These are phyloP conservation scores for Xylariales sp. DNA, from an alignment of 2,329 filamentous ascomycete species.

Conservation along the genomic window DNA sequence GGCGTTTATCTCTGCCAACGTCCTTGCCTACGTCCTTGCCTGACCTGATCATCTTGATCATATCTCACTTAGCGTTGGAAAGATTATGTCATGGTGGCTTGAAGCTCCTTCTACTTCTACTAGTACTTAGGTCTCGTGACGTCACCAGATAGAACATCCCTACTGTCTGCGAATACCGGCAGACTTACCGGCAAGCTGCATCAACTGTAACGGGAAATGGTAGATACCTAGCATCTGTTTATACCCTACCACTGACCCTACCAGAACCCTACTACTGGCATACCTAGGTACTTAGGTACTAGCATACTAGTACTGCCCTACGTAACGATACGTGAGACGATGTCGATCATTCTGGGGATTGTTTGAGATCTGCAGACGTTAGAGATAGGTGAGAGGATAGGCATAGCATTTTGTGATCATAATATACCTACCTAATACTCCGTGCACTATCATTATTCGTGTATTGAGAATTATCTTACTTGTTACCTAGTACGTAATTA, in stretches of 20 bases:
- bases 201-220: conserved; percentile 11
- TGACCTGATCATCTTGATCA: conserved; percentile 4
- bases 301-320: background rate
- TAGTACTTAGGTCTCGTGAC: conserved; percentile 17
- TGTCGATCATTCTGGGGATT: conserved; percentile 20
- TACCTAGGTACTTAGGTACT: no score
- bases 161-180: conserved; percentile 1
- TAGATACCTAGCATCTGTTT: conserved; percentile 3
- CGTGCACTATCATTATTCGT: background rate
- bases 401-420: no score
- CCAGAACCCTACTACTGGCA: no score
- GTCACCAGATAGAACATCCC: conserved; percentile 20
- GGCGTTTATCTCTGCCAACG: background rate
- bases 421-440: no score
- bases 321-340: background rate
- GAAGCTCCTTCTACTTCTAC: background rate
- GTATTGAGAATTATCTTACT: conserved; percentile 2
- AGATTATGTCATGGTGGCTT: conserved; percentile 32
- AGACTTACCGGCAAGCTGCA: conserved; percentile 9
- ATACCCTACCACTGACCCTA: no score
- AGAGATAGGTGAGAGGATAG: background rate
- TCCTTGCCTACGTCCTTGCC: no score
- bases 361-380: conserved; percentile 13
- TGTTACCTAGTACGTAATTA: background rate
- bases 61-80: background rate